Conservation (phyloP, 2,329 filamentous ascomycete species). For the Esteya vermicola region DNA sequence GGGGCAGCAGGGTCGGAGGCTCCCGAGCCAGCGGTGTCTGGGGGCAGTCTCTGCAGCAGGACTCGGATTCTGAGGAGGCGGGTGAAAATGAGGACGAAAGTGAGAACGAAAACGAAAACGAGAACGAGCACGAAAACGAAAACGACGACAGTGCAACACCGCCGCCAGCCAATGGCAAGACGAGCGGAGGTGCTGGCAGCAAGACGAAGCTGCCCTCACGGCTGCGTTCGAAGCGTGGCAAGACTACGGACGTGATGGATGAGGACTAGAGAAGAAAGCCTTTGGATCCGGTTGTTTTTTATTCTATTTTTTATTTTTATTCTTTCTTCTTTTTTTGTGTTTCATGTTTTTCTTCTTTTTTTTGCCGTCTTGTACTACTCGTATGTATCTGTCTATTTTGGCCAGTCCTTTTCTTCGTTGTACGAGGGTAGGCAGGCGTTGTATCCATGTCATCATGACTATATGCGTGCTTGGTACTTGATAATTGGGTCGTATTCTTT, state of each 20-base stretch:
- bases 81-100: not conserved
- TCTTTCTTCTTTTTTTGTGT: too few species aligned
- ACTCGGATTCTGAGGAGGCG: slow-evolving; percentile 3
- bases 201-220: slow-evolving; percentile 3
- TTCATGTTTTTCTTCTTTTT: too few species aligned
- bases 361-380: too few species aligned
- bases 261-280: slow-evolving; percentile 1
- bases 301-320: too few species aligned
- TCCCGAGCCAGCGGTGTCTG: slow-evolving; percentile 3
- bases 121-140: not conserved
- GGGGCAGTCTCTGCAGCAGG: slow-evolving; percentile 7
- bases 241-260: slow-evolving; percentile 2
- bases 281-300: too few species aligned
- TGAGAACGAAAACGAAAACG: not conserved
- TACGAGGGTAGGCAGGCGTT: too few species aligned
- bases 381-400: too few species aligned
- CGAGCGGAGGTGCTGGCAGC: not conserved
- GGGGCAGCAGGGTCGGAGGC: not conserved
- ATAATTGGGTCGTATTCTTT: too few species aligned
- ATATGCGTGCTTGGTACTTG: too few species aligned
- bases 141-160: not conserved
- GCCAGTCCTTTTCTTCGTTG: too few species aligned
- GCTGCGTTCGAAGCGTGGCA: not conserved
- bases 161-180: not conserved
- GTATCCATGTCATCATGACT: too few species aligned